These are phyloP conservation scores for Trichoderma sp. DNA, from an alignment of 2,329 filamentous ascomycete genomes.

Conservation along the genomic window DNA sequence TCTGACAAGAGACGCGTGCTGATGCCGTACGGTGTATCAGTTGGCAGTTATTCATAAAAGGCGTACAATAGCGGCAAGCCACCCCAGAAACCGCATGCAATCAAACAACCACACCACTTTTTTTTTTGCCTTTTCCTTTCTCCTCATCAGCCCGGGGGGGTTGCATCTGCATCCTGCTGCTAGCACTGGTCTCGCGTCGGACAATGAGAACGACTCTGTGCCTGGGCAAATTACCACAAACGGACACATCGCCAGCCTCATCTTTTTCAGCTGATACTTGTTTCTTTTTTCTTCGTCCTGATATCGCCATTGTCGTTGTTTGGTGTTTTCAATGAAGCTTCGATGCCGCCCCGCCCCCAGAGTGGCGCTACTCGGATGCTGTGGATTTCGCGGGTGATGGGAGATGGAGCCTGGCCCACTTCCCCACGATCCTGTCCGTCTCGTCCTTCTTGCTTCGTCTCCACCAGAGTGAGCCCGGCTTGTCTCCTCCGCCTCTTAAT, in stretches of 20 bases:
- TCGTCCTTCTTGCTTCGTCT: not conserved
- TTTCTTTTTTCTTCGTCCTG: not conserved
- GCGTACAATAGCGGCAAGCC: not conserved
- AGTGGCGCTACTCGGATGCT: slow-evolving; percentile 14
- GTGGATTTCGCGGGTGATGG: not conserved
- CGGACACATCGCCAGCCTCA: slow-evolving; percentile 11
- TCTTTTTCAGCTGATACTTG: not conserved
- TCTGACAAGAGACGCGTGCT: too few relatives aligned
- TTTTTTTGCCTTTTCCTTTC: not conserved
- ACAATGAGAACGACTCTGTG: not conserved
- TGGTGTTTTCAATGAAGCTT: too few relatives aligned
- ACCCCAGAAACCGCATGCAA: slow-evolving; percentile 14
- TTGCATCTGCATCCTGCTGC: too few relatives aligned
- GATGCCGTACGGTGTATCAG: too few relatives aligned
- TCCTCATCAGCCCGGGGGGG: not conserved
- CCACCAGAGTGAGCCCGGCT: not conserved
- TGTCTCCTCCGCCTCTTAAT: not conserved
- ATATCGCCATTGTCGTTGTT: too few relatives aligned
- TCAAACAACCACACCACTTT: slow-evolving; percentile 17
- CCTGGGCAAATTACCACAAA: slow-evolving; percentile 13
- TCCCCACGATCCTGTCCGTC: slow-evolving; percentile 25
- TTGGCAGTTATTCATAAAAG: not conserved
- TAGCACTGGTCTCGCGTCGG: too few relatives aligned
- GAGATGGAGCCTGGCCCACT: slow-evolving; percentile 25
- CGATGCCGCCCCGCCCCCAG: slow-evolving; percentile 26